phyloP scores from a whole-genome alignment of 139 green algal genomes.

The Diplosphaera chodatii region DNA sequence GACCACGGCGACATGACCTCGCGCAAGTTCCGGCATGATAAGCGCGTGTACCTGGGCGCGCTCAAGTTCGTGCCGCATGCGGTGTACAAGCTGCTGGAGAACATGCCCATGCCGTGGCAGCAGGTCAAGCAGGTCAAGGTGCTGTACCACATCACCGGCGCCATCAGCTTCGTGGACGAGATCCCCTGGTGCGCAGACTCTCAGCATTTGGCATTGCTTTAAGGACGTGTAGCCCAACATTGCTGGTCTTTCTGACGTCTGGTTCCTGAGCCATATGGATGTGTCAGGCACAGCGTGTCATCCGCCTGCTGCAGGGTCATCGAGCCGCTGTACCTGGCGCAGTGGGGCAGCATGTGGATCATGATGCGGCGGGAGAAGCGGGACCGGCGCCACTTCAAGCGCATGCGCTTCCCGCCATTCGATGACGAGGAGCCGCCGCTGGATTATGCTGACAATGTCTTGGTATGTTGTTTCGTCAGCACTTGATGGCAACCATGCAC shows the following conservation, averaged over 20 bases:
- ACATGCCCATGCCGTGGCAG: constrained; percentile 99
- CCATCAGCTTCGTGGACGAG: constrained; percentile 99
- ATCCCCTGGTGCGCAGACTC: constrained; percentile 49
- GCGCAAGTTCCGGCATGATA: constrained; percentile 96
- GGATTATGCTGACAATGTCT: constrained; percentile 97
- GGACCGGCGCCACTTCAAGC: constrained; percentile 98
- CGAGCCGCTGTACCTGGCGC: constrained; percentile 93
- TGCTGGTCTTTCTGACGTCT: no score
- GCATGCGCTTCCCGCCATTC: constrained; percentile 99
- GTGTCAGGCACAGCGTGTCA: no score
- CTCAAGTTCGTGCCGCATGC: constrained; percentile 99
- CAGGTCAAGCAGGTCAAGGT: constrained; percentile 93
- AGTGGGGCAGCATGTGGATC: constrained; percentile 99
- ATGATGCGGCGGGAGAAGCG: constrained; percentile 99
- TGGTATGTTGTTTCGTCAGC: constrained; percentile 53
- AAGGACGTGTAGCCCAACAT: no score
- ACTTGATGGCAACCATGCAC: no score
- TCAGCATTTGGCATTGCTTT: not conserved
- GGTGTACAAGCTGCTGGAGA: constrained; percentile 99
- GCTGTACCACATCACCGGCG: constrained; percentile 98
- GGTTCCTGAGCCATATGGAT: no score
- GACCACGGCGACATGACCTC: constrained; percentile 98
- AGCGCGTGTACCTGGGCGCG: constrained; percentile 97
- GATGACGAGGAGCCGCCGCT: constrained; percentile 99
- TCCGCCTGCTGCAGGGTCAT: constrained; percentile 63